A percentile compares a stretch with the other conserved stretches of the same genome.
phyloP scores from a whole-genome alignment of 2,329 filamentous ascomycete species.

The Exserohilum rostratum region DNA sequence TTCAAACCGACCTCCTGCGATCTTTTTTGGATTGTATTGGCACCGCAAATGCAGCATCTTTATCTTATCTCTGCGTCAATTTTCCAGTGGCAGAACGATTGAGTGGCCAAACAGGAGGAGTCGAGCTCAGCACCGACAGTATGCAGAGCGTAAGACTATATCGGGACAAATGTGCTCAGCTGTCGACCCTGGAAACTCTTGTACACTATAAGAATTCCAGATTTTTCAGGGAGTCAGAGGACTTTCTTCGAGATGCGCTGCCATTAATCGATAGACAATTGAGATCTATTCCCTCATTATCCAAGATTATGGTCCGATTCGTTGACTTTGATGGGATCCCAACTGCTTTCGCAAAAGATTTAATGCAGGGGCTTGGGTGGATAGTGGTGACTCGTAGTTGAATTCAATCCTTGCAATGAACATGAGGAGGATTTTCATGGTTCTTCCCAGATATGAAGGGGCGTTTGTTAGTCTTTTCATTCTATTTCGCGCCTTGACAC shows the following conservation, averaged over 20 bases:
- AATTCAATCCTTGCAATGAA: too few species aligned
- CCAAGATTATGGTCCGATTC: constrained; percentile 12
- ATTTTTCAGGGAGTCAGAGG: constrained; percentile 15
- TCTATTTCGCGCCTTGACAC: too few species aligned
- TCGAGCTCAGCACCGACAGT: constrained; percentile 14
- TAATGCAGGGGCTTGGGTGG: too few species aligned
- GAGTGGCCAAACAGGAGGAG: constrained; percentile 4
- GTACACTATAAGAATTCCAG: constrained; percentile 19
- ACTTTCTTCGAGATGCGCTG: constrained; percentile 14
- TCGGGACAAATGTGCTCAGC: constrained; percentile 12
- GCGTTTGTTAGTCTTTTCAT: too few species aligned
- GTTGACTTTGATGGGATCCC: constrained; percentile 5
- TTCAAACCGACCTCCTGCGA: constrained; percentile 14
- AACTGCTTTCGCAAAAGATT: background rate
- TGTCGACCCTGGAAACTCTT: constrained; percentile 19
- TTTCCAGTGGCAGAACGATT: constrained; percentile 17
- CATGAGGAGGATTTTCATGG: too few species aligned
- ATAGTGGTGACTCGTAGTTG: too few species aligned
- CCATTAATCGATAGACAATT: constrained; percentile 8
- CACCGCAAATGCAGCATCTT: constrained; percentile 13
- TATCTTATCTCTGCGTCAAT: constrained; percentile 18
- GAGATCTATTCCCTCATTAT: constrained; percentile 11
- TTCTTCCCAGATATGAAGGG: too few species aligned
- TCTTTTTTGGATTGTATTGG: constrained; percentile 19
- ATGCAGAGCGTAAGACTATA: constrained; percentile 15